Percentiles rank a stretch among this genome's conserved stretches.
phyloP scores from a whole-genome alignment of 352 stramenopile genomes.

The Globisporangium recalcitrans region DNA sequence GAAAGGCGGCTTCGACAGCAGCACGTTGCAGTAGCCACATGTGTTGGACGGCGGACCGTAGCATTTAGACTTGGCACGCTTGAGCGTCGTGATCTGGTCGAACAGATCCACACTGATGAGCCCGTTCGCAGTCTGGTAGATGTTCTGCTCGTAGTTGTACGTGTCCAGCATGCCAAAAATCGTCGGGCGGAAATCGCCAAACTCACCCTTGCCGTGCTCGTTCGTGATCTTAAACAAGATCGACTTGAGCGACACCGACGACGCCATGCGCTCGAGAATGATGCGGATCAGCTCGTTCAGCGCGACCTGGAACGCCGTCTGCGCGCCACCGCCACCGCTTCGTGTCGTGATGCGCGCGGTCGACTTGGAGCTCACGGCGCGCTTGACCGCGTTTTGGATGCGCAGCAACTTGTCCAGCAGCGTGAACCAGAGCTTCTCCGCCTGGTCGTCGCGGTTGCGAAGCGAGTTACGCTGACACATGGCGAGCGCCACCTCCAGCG shows the following conservation, averaged over 20 bases:
- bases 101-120: slow-evolving; percentile 82
- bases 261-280: slow-evolving; percentile 93
- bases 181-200: slow-evolving; percentile 93
- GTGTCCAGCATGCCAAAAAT: slow-evolving; percentile 93
- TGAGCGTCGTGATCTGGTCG: slow-evolving; percentile 79
- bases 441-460: slow-evolving; percentile 82
- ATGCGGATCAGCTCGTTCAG: slow-evolving; percentile 91
- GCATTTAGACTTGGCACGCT: slow-evolving; percentile 62
- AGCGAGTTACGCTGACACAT: slow-evolving; percentile 92
- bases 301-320: slow-evolving; percentile 85
- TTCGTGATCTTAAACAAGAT: slow-evolving; percentile 95
- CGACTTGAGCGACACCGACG: slow-evolving; percentile 89
- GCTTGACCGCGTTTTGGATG: slow-evolving; percentile 89
- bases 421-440: slow-evolving; percentile 94
- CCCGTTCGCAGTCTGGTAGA: slow-evolving; percentile 82
- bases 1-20: slow-evolving; percentile 78
- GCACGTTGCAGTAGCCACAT: slow-evolving; percentile 77
- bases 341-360: slow-evolving; percentile 54
- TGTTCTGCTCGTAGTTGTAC: slow-evolving; percentile 89
- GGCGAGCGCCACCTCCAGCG: slow-evolving; percentile 87
- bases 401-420: slow-evolving; percentile 91
- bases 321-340: slow-evolving; percentile 56
- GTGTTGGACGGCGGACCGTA: slow-evolving; percentile 72
- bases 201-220: slow-evolving; percentile 89
- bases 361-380: slow-evolving; percentile 75